Evolutionary conservation across 1,284 basidiomycete genomes (phyloP).

Genomic region (Trichosporon coremiiforme): DNA sequence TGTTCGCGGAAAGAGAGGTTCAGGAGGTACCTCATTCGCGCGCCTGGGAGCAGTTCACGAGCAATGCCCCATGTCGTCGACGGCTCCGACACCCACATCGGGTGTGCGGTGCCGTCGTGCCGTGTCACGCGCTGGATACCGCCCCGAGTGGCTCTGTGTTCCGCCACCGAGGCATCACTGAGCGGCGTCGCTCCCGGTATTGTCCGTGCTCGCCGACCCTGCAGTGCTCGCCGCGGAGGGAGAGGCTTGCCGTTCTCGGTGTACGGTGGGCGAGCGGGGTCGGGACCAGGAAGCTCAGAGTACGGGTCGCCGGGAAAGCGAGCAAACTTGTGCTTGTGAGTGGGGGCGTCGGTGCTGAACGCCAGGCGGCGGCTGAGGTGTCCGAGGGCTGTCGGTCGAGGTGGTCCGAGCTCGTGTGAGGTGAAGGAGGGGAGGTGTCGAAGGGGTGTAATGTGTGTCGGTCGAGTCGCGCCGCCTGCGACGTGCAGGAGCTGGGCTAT

Average conservation of each 20-base stretch:
- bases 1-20: not conserved
- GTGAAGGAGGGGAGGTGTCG: not conserved
- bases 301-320: slow-evolving; percentile 12
- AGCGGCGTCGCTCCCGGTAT: not conserved
- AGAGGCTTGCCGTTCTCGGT: slow-evolving; percentile 1
- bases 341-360: not conserved
- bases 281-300: not conserved
- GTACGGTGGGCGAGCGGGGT: slow-evolving; percentile 3
- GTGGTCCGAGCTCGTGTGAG: not conserved
- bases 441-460: not conserved
- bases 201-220: not conserved
- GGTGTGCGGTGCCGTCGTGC: not conserved
- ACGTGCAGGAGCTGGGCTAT: not conserved
- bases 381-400: not conserved
- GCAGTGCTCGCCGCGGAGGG: not conserved
- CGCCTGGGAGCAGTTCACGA: not conserved
- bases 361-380: not conserved
- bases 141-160: not conserved
- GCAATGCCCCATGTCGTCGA: slow-evolving; percentile 9
- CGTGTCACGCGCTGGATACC: not conserved
- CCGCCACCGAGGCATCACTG: not conserved
- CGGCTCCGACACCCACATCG: slow-evolving; percentile 2
- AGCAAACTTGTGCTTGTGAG: not conserved
- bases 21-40: not conserved
- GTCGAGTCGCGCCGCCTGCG: not conserved